A percentile compares a stretch with the other conserved stretches of the same genome.
Conservation (phyloP, 2,329 filamentous ascomycete genomes). For the Fusarium cyanostomum region DNA sequence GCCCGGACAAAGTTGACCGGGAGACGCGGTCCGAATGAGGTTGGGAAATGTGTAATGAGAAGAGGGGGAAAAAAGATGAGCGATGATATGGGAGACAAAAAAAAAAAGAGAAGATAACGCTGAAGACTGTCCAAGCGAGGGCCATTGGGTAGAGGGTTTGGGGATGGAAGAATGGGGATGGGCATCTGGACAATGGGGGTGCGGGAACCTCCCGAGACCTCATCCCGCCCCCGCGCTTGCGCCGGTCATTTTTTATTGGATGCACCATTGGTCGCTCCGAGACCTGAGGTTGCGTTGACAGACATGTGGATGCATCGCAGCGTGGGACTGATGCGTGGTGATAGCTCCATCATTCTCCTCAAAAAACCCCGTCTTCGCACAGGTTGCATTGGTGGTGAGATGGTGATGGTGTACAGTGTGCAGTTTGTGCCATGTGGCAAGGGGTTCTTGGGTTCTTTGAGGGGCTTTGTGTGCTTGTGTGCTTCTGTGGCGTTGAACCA, state of each 20-base stretch:
- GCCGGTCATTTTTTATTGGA: constrained; percentile 25
- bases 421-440: constrained; percentile 26
- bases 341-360: constrained; percentile 20
- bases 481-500: constrained; percentile 24
- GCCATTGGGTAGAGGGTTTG: not conserved
- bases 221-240: constrained; percentile 30
- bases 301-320: constrained; percentile 18
- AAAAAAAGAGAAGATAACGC: not conserved
- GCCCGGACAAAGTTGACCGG: constrained; percentile 22
- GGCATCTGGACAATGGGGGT: constrained; percentile 27
- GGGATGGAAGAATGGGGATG: constrained; percentile 20
- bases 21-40: constrained; percentile 9
- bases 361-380: not conserved
- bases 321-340: constrained; percentile 9
- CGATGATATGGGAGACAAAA: not conserved
- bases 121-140: not conserved
- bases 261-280: constrained; percentile 27
- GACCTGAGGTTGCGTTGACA: constrained; percentile 14
- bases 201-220: constrained; percentile 39
- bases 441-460: constrained; percentile 3
- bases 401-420: constrained; percentile 14
- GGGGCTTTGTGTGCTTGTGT: not conserved
- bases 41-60: constrained; percentile 8
- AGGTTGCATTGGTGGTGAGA: constrained; percentile 6
- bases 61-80: constrained; percentile 9